Evolutionary conservation across 257 asterid genomes (phyloP), one percentile per base, ranked within the genome.

Genomic region (Verbascum thapsus): DNA sequence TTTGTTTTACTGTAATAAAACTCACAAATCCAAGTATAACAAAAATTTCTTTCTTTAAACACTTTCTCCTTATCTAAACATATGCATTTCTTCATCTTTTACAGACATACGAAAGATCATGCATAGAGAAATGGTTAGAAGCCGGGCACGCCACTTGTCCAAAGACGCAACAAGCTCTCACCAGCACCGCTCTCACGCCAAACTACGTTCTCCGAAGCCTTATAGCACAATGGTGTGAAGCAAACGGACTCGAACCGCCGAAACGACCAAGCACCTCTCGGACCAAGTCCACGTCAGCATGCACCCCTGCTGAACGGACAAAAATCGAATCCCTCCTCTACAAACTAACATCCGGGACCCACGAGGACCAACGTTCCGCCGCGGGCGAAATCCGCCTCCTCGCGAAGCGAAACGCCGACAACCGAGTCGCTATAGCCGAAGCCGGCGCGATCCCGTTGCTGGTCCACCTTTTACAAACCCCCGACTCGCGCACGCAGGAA

Each of bases 361-460:
- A 95, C 0, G 98, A 91, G 63, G 98, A 90, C 38, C 96, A 80
- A 43, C 81, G 91, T 15, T 76, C 95, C 0, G 95, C 98, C 19
- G 94, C 99, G 0, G 90, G 95, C 19, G 99, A 94, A 73, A 81
- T 94, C 74, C 98, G 99, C 47, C 91, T 90, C 16, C 97, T 94
- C 26, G 98, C 99, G 54, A 94, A 94, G 72, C 90, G 96, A 34
- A 94, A 90, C 48, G 87, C 97, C n/a, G 95, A 90, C 71, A 90
- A 94, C 23, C 95, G 98, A 13, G 90, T 94, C 18, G 97, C 99
- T 1, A 85, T 94, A 66, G 99, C 98, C 15, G 96, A 90, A 75
- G 92, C 97, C 11, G 99, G 99, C 23, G 98, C 96, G 23, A 85
- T 94, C 64, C 96, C 96, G 7, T 72, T 84, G 9, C 98, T 94